Evolutionary conservation across 345 rosid species (phyloP), one percentile per base, ranked within the genome.

Genomic region (Carallia pectinifolia): DNA sequence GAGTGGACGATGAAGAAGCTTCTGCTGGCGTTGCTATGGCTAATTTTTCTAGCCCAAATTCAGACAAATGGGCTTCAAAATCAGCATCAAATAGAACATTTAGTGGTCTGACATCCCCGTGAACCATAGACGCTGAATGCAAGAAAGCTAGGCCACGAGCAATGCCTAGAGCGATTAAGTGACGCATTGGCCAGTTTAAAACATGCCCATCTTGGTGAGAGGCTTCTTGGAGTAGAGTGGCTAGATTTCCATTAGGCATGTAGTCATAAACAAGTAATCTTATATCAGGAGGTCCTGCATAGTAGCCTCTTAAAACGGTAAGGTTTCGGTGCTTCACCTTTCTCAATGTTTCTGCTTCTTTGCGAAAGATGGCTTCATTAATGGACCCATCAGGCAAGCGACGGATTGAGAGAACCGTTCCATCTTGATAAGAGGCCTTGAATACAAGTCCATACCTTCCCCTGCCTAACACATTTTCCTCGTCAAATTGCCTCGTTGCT

Each of bases 171-270:
- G 97, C 99, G 15, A 95, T 91, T 50, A 95, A 81, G 76, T 95
- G 98, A 19, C 99, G 97, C 99, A 94, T 94, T 68, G 97, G 97
- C 98, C 98, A 94, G 75, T 94, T 94, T 6, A 94, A 77, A 54
- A 94, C 97, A 76, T 94, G 98, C 6, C 98, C 98, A 63, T 94
- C 98, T 75, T 90, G 97, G 79, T 94, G 97, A 1, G 97, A 87
- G 68, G 97, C 97, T 80, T 94, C 98, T 75, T 91, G 98, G 19
- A 94, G 95, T 48, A 94, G 84, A 0, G 98, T 94, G 15, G 89
- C 90, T 15, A 94, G 86, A 82, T 90, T 94, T 44, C 97, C 98
- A 13, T 94, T 94, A 0, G 98, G 98, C 98, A 93, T 93, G 89
- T 93, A 93, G 72, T 91, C 98, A 62, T 82, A 91, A 5, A 84